phyloP scores from a whole-genome alignment of 495 filamentous ascomycete genomes.

The Xylaria castorea region DNA sequence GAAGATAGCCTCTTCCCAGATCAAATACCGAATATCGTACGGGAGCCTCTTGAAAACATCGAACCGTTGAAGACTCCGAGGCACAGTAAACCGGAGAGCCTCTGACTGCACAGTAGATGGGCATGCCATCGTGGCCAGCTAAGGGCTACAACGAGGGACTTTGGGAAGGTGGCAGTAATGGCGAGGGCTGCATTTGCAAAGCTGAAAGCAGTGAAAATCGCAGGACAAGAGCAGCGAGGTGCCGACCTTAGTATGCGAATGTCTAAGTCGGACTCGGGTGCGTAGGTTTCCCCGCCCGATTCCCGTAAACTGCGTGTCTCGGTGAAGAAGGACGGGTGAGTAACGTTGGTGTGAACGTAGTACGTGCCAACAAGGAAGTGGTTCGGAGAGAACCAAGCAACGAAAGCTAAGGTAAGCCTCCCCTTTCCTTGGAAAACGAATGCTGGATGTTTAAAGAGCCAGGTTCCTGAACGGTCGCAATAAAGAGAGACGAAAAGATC shows the following conservation, averaged over 20 bases:
- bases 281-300: background rate
- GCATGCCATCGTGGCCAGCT: slow-evolving; percentile 8
- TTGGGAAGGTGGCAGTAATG: background rate
- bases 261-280: background rate
- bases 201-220: background rate
- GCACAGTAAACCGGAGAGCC: slow-evolving; percentile 28
- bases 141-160: background rate
- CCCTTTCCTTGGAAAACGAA: background rate
- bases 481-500: background rate
- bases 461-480: background rate
- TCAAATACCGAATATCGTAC: slow-evolving; percentile 37
- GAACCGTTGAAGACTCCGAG: slow-evolving; percentile 32
- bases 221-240: background rate
- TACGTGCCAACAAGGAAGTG: background rate
- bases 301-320: background rate
- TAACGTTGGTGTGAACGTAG: background rate
- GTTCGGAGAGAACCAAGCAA: background rate
- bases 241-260: background rate
- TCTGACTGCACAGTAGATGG: background rate
- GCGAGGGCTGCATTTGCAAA: slow-evolving; percentile 7
- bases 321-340: background rate
- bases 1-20: slow-evolving; percentile 38
- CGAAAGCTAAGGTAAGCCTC: background rate
- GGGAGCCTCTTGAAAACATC: slow-evolving; percentile 34
- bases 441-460: background rate